phyloP scores from a whole-genome alignment of 768 basidiomycete species.

The Stropharia rugosoannulata region DNA sequence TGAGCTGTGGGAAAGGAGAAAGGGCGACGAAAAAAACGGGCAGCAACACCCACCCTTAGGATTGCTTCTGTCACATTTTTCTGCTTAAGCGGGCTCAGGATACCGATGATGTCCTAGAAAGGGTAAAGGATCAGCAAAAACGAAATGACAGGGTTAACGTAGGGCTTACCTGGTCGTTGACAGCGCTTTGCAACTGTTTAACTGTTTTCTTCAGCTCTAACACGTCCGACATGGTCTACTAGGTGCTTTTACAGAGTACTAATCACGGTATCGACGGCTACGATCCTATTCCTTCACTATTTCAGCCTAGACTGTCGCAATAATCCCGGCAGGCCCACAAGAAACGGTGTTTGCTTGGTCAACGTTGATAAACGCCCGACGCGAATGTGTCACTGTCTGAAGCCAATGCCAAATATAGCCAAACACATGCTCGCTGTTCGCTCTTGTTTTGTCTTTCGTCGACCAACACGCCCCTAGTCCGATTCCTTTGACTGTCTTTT shows the following conservation, averaged over 20 bases:
- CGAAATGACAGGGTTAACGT: slow-evolving; percentile 35
- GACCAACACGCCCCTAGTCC: neutral
- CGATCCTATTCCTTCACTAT: slow-evolving; percentile 5
- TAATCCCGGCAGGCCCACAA: neutral
- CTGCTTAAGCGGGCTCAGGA: slow-evolving; percentile 63
- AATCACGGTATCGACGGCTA: slow-evolving; percentile 31
- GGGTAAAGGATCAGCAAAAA: slow-evolving; percentile 27
- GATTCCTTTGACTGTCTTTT: neutral
- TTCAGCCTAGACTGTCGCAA: neutral
- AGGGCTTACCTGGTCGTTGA: slow-evolving; percentile 37
- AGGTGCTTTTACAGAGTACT: slow-evolving; percentile 27
- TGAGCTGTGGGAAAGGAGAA: slow-evolving; percentile 18
- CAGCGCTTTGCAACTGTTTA: slow-evolving; percentile 71
- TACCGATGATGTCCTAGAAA: slow-evolving; percentile 59
- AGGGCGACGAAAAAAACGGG: slow-evolving; percentile 27
- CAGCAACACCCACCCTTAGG: slow-evolving; percentile 63
- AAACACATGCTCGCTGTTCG: slow-evolving; percentile 10
- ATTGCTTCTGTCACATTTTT: slow-evolving; percentile 72
- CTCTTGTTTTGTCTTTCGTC: neutral
- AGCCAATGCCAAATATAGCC: slow-evolving; percentile 16
- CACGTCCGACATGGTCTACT: slow-evolving; percentile 44
- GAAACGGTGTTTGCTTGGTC: neutral
- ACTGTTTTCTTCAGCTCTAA: slow-evolving; percentile 78
- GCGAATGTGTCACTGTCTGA: neutral
- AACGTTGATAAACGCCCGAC: neutral